These are phyloP conservation scores for Puccinia novopanici DNA, from an alignment of 1,284 basidiomycete species.

Conservation along the genomic window DNA sequence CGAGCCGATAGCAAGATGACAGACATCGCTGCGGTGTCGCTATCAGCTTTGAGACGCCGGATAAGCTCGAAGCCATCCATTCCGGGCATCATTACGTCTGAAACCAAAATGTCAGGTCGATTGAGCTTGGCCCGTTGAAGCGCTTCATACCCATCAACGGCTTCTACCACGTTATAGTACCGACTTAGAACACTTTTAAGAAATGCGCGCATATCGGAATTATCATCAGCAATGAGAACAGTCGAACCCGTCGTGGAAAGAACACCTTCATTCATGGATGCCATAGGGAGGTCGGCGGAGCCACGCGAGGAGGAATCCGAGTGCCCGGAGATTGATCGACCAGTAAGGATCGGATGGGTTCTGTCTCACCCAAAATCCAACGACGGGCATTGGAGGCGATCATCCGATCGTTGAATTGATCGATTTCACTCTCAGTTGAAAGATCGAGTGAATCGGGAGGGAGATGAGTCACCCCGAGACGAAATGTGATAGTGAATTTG, in stretches of 20 bases:
- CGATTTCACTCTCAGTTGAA: slow-evolving; percentile 35
- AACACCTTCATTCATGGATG: slow-evolving; percentile 11
- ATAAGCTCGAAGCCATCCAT: slow-evolving; percentile 54
- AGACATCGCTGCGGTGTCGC: slow-evolving; percentile 53
- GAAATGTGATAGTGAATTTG: slow-evolving; percentile 40
- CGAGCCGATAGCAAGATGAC: slow-evolving; percentile 56
- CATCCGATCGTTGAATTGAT: slow-evolving; percentile 41
- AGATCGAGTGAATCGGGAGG: slow-evolving; percentile 33
- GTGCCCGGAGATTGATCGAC: slow-evolving; percentile 10
- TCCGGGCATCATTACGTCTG: slow-evolving; percentile 56
- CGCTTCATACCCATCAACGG: slow-evolving; percentile 53
- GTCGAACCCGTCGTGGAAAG: slow-evolving; percentile 42
- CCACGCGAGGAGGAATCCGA: slow-evolving; percentile 31
- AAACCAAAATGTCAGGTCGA: slow-evolving; percentile 54
- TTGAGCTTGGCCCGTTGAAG: slow-evolving; percentile 53
- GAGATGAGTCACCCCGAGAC: slow-evolving; percentile 35
- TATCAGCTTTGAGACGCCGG: slow-evolving; percentile 52
- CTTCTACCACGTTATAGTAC: slow-evolving; percentile 54
- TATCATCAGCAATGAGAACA: slow-evolving; percentile 52
- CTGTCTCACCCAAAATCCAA: slow-evolving; percentile 36
- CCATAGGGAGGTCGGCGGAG: slow-evolving; percentile 16
- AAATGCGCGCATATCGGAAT: slow-evolving; percentile 53
- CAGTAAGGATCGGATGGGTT: slow-evolving; percentile 6
- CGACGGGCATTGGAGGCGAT: slow-evolving; percentile 39
- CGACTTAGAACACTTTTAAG: slow-evolving; percentile 54